Base-by-base conservation (phyloP, 192 early-diverging fungal genomes). In the Thoreauomyces humboldtii region DNA sequence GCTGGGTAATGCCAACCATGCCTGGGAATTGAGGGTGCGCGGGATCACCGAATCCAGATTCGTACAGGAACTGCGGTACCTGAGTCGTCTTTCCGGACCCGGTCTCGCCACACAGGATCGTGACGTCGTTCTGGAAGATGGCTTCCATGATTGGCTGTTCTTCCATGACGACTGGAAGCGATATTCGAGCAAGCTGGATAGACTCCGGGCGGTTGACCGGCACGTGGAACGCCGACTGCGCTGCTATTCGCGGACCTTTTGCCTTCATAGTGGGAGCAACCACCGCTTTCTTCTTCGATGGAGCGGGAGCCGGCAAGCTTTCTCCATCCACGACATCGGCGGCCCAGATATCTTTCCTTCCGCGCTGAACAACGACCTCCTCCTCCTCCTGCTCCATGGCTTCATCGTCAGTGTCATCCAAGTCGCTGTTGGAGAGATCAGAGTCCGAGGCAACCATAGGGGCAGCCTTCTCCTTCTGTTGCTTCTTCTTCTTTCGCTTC, bases 101-200 rank as follows among this genome's bases (percentile, higher is more conserved):
- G 0, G 97, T 99, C 73, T 99, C 97, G 64, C 97, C 97, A 73
- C 96, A 97, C 44, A 99, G 85, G 36, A 99, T 88, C 9, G 91
- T 81, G 9, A 94, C 89, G 12, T 89, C 84, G 69, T 98, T 89
- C n/a, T 83, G 76, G 25, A 78, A 63, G 58, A 99, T 94, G 6
- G 89, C 81, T 76, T 99, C 97, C 97, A 99, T 99, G 62, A 99
- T 98, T 25, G 83, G 77, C 74, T 99, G 95, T 77, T 99, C 97
- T 66, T 99, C 97, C 22, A 79, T 83, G 53, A 88, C 88, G 33
- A 99, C 91, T 0, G 97, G 97, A 15, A 99, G 84, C 53, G 87
- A 78, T 33, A 89, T 67, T 17, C 97, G 88, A 36, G 85, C 77
- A 35, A 83, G 77, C 58, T 92, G 87, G 24, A 96, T 87, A 36